Conservation (phyloP, 2,329 filamentous ascomycete species). For the Epichloe hybrida region DNA sequence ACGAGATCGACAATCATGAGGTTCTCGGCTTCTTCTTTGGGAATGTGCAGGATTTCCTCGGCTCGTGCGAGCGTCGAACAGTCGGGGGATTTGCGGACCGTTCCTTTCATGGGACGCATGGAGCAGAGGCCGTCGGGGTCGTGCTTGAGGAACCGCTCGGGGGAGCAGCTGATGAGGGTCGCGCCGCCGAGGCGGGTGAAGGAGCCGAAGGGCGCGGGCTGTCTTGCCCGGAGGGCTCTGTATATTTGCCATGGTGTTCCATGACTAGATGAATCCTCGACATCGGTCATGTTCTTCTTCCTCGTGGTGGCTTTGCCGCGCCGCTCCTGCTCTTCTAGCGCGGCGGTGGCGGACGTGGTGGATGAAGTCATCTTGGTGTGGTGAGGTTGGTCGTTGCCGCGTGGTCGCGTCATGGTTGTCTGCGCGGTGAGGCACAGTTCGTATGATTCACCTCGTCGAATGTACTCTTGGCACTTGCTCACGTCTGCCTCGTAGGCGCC, state of each 20-base stretch:
- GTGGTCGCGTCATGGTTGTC: conserved; percentile 43
- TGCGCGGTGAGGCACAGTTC: conserved; percentile 74
- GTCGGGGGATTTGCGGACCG: conserved; percentile 62
- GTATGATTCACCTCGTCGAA: conserved; percentile 69
- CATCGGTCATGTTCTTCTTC: no score
- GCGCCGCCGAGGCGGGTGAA: conserved; percentile 57
- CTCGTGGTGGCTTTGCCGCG: neutral
- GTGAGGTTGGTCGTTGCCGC: conserved; percentile 25
- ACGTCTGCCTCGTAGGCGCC: conserved; percentile 53
- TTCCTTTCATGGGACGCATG: conserved; percentile 94
- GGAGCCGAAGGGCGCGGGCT: conserved; percentile 76
- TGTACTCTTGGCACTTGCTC: conserved; percentile 52
- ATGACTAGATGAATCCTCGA: conserved; percentile 1
- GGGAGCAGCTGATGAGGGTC: conserved; percentile 70
- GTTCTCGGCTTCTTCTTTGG: conserved; percentile 91
- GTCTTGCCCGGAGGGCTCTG: conserved; percentile 51
- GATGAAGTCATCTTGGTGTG: conserved; percentile 3
- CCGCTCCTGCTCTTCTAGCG: neutral
- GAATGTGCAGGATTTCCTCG: conserved; percentile 56
- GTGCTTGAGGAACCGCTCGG: conserved; percentile 70
- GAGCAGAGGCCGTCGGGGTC: conserved; percentile 44
- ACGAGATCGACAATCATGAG: conserved; percentile 97
- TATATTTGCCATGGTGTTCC: conserved; percentile 56
- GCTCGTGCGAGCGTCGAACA: conserved; percentile 59
- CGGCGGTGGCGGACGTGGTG: neutral